Evolutionary conservation across 768 basidiomycete species (phyloP), one percentile per base, ranked within the genome.

Genomic region (Pleurotus tuber-regium): DNA sequence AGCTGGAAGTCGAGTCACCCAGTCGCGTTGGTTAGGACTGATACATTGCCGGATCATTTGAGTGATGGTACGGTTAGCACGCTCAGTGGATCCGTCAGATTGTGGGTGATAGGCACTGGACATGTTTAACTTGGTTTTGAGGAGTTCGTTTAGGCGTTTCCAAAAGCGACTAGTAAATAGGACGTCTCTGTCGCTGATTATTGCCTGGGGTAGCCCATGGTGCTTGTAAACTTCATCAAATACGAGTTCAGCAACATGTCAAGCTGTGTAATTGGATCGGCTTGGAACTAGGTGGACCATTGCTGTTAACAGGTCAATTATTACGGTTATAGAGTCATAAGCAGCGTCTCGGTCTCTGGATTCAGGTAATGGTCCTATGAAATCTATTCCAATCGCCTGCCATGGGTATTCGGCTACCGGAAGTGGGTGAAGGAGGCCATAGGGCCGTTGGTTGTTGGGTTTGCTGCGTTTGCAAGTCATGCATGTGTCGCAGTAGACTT

Each of bases 31-130:
- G 23, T 61, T 40, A 8, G 55, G 50, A 11, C 25, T 16, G 0
- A 66, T 52, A 21, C 55, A 56, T 10, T 50, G 33, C 16, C 57
- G 4, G 10, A 65, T 50, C 58, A 64, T 64, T 24, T 63, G 60
- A 3, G 50, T 56, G 3, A 66, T 55, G 0, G 64, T 63, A 14
- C 56, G 49, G 41, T 64, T 68, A 1, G 64, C 59, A 2, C 59
- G 47, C 53, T 72, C 69, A 0, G 62, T 67, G 1, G 58, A 50
- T 0, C 69, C 70, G 54, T 70, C 67, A 1, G 69, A 65, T 48
- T 72, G 66, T 5, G 68, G 70, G 41, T 71, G 71, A 31, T 59
- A 61, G 2, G 46, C 24, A 0, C 48, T 46, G 2, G 43, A 61
- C 54, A 69, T 54, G 0, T 40, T 25, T 0, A 64, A 55, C 28